Evolutionary conservation across 495 filamentous ascomycete species (phyloP).

Genomic region (Lepidopterella palustris): DNA sequence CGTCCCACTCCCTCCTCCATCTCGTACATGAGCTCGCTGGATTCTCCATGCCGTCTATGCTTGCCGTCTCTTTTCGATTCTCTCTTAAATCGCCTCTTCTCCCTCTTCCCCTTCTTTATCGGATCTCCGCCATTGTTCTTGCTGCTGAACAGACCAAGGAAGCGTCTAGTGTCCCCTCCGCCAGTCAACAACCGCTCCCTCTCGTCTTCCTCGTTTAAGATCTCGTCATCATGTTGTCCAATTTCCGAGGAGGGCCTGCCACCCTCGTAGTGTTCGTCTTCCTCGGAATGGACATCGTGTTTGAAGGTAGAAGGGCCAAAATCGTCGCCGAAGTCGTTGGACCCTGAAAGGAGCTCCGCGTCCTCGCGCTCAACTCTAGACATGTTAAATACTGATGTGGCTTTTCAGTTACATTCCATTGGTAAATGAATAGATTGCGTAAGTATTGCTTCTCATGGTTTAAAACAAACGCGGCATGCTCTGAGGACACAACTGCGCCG

Average conservation of each 20-base stretch:
- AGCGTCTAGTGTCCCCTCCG: constrained; percentile 47
- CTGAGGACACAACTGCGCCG: not conserved
- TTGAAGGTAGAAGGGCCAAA: not conserved
- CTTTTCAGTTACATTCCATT: not conserved
- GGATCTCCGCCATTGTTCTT: constrained; percentile 30
- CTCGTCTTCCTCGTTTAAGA: constrained; percentile 84
- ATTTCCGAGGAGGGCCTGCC: constrained; percentile 61
- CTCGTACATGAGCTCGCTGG: constrained; percentile 30
- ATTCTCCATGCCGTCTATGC: constrained; percentile 11
- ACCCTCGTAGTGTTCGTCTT: constrained; percentile 6
- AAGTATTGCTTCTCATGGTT: not conserved
- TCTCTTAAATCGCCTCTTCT: constrained; percentile 38
- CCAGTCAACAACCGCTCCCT: constrained; percentile 64
- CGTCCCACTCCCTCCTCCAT: constrained; percentile 36
- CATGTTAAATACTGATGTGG: not conserved
- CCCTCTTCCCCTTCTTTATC: constrained; percentile 54
- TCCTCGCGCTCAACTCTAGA: not conserved
- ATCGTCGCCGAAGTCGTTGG: not conserved
- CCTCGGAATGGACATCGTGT: not conserved
- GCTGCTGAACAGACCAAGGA: constrained; percentile 44
- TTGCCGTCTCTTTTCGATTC: constrained; percentile 25
- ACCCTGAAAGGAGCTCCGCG: not conserved
- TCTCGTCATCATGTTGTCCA: constrained; percentile 62
- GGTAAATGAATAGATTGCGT: not conserved
- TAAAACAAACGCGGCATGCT: too few species aligned